Base-by-base conservation (phyloP, 352 stramenopile genomes). In the Phytophthora sp. region DNA sequence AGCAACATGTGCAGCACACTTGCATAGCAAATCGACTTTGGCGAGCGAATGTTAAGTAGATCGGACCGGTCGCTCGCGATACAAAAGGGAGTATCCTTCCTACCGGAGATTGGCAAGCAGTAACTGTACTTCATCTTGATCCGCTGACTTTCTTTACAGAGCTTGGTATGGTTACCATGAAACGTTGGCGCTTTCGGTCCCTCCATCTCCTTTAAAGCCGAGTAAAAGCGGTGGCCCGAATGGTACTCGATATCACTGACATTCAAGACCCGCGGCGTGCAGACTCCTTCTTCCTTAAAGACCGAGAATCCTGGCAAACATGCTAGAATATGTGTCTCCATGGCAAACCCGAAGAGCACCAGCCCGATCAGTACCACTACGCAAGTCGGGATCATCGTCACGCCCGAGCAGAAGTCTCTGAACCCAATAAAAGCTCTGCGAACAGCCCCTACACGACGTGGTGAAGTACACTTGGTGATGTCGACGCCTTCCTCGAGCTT, bases 1-100 rank as follows among this genome's bases (percentile, higher is more conserved):
- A 89, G 63, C n/a, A 89, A 29, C 73, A 89, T 77, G 52, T 89
- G 77, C 53, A 89, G 56, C n/a, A 82, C 73, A 47, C 77, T 86
- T 16, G 52, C 74, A 18, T 80, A 83, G 52, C 80, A 89, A 8
- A 80, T 33, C n/a, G 75, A 82, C 21, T 75, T 61, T 15, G 61
- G 57, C 12, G 64, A 72, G 0, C 26, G 35, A 31, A 63, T 27
- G 4, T 38, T 74, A 6, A 89, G 66, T 18, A 89, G 59, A 35
- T 86, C 77, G 16, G 81, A 62, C 24, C 80, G 68, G 52, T 89
- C 77, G 4, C 75, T 65, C 0, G 44, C 62, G 7, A 33, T 56
- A 59, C 80, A 89, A 60, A 76, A 83, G 15, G 73, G 67, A 1
- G 73, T 67, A 38, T 89, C 77, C 42, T 80, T 79, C 46, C 77